Conservation (phyloP, 1,284 basidiomycete species). For the Psilocybe mexicana region DNA sequence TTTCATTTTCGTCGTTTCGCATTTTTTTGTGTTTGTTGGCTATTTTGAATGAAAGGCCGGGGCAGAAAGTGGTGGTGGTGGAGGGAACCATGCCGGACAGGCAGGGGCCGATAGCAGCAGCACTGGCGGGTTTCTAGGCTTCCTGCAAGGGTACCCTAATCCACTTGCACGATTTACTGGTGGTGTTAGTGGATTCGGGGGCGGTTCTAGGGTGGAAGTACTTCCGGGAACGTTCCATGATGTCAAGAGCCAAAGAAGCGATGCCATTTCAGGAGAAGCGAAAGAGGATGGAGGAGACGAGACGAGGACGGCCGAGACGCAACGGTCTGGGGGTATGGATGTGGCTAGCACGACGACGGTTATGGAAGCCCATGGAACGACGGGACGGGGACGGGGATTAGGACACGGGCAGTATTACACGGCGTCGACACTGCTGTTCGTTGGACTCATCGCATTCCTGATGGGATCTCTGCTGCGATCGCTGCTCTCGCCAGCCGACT, state of each 20-base stretch:
- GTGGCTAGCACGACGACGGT: not conserved
- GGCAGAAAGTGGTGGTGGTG: conserved; percentile 18
- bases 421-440: conserved; percentile 70
- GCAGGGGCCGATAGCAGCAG: conserved; percentile 17
- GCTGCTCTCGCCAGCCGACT: conserved; percentile 88
- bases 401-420: conserved; percentile 24
- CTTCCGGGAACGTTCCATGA: conserved; percentile 1
- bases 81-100: conserved; percentile 23
- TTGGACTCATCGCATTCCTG: conserved; percentile 87
- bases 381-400: not conserved
- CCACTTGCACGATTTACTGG: conserved; percentile 37
- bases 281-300: not conserved
- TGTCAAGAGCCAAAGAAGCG: conserved; percentile 3
- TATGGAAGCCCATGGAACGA: not conserved
- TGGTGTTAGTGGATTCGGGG: conserved; percentile 13
- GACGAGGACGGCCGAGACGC: conserved; percentile 19
- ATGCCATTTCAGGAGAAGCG: conserved; percentile 6
- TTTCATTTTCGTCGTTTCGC: not conserved
- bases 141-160: conserved; percentile 37
- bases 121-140: conserved; percentile 38
- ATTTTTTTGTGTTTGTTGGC: not conserved
- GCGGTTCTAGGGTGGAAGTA: not conserved
- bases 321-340: conserved; percentile 28
- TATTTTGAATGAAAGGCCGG: conserved; percentile 17
- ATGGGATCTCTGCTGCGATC: conserved; percentile 89